Base-by-base conservation (phyloP, 2,329 filamentous ascomycete genomes). In the Metarhizium robertsii region DNA sequence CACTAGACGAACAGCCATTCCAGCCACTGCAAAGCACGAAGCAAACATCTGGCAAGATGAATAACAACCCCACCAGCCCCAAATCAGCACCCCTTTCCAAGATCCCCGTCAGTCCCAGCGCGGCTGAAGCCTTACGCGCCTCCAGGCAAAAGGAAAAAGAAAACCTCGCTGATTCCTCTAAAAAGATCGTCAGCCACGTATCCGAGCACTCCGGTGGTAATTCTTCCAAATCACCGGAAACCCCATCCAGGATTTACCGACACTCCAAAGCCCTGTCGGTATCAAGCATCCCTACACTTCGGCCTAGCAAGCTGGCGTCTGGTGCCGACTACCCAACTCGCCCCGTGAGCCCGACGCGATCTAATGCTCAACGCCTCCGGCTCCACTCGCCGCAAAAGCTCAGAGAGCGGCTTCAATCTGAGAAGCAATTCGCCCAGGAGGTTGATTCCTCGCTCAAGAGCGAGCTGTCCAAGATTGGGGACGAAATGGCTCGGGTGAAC, bases 371-470 rank as follows among this genome's bases (percentile, higher is more conserved):
- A 52, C 86, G 84, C 61, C 75, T 90, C 38, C 84, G 87, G 11
- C 77, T 89, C 11, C 85, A 89, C 59, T 86, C 82, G 14, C 79
- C 85, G 0, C 86, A 87, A 62, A 92, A 88, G 67, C 75, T 92
- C 20, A 87, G 92, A 18, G 92, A 96, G 72, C 86, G 92, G 38
- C 78, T 96, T 0, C 87, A 92, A 63, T 85, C 83, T 50, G 91
- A 96, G 68, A 90, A 91, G 69, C 84, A 81, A 55, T 81, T 85
- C 0, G 83, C 92, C 16, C 82, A 84, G 5, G 83, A 85, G 8
- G 84, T 86, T 0, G 88, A 92, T 58, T 77, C 79, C 2, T 80
- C 80, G 3, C 71, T 96, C 14, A 83, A 87, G 67, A 81, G 83
- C 4, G 92, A 96, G 67, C 75, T 96, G 8, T 83, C 82, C 52